These are phyloP conservation scores for Verticillium nonalfalfae DNA, from an alignment of 2,329 filamentous ascomycete genomes.

Conservation along the genomic window DNA sequence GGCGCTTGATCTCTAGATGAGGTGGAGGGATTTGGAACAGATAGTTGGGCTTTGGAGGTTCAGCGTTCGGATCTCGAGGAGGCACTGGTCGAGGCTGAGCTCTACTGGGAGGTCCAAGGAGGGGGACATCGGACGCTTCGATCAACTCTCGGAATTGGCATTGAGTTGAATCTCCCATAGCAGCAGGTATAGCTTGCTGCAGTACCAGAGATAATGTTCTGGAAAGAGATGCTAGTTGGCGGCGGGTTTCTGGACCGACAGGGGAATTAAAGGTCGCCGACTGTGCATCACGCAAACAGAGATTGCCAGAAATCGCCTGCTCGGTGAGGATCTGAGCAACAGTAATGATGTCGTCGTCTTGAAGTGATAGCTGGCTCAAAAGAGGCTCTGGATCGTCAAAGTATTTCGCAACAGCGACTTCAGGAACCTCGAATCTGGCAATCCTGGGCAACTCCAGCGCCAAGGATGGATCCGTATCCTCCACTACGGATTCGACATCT, in stretches of 20 bases:
- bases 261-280: conserved; percentile 6
- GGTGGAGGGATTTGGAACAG: conserved; percentile 61
- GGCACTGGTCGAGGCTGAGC: conserved; percentile 41
- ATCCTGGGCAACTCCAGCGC: conserved; percentile 43
- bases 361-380: conserved; percentile 33
- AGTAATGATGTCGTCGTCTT: conserved; percentile 57
- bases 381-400: conserved; percentile 55
- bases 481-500: conserved; percentile 35
- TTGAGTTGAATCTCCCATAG: conserved; percentile 27
- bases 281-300: conserved; percentile 8
- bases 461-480: conserved; percentile 39
- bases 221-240: conserved; percentile 33
- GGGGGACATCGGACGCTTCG: conserved; percentile 21
- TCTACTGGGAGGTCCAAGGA: conserved; percentile 44
- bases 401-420: conserved; percentile 45
- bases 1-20: conserved; percentile 65
- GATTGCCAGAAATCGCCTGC: conserved; percentile 52
- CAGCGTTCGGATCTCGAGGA: conserved; percentile 32
- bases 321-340: conserved; percentile 67
- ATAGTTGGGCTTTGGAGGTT: conserved; percentile 42
- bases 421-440: conserved; percentile 39
- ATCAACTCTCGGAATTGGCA: conserved; percentile 9
- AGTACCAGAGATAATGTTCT: conserved; percentile 44
- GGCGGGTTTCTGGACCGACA: conserved; percentile 26
- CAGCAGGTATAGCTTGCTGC: conserved; percentile 34